Evolutionary conservation across 2,329 filamentous ascomycete species (phyloP), one percentile per base, ranked within the genome.

Genomic region (Penicillium hesseltinei): DNA sequence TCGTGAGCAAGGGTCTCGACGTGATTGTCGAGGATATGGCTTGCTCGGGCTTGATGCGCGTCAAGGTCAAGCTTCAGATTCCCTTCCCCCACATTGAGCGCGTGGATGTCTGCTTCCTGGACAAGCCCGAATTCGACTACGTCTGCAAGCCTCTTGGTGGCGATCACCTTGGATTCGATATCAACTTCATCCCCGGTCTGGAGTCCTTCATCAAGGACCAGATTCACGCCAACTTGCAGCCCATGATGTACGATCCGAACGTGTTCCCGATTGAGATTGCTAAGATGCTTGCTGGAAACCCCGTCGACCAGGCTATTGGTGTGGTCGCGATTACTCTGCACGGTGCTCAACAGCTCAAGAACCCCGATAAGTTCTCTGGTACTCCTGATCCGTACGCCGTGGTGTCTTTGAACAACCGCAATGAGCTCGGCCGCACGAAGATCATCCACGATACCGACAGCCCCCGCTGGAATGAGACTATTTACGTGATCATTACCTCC

Each of bases 11-110:
- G 75, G 93, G 93, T 46, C 82, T 99, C 56, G 92, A 97, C 71
- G 91, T 99, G 39, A 97, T 99, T 71, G 94, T 99, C 11, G 92
- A 97, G 75, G 91, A 99, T 71, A 96, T 99, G 87, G 88, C 93
- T 54, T 99, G 96, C 74, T 91, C 90, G 13, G 95, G 94, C 52
- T 82, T 96, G 66, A 97, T 99, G 92, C 88, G 93, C 51, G 86
- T 99, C 69, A 97, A 97, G 81, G 88, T 97, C 74, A 99, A 99
- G 82, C 85, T 99, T 33, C 93, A 97, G 75, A 87, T 99, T 60
- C 88, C 92, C 0, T 99, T 96, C 76, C 94, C 94, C 6, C 94
- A 97, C 69, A 88, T 99, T 44, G 94, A 99, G 66, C 91, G 89
- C 66, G 84, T 97, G 43, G 94, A 99, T 67, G 91, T 99, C 78